Conservation (phyloP, 2,329 filamentous ascomycete species). For the Penicillium polonicum region DNA sequence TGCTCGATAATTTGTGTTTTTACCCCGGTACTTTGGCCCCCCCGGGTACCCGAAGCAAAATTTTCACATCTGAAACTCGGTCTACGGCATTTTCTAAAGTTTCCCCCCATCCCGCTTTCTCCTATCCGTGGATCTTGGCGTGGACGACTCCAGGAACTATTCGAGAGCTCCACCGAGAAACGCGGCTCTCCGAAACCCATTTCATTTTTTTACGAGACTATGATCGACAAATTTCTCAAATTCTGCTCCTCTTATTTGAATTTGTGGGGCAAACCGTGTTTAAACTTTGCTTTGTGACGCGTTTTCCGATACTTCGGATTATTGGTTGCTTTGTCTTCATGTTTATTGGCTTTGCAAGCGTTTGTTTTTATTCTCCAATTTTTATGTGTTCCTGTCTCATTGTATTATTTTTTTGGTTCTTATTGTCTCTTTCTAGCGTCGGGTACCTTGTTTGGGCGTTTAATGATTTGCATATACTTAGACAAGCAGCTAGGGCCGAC, state of each 20-base stretch:
- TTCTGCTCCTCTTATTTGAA: background rate
- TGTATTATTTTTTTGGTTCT: background rate
- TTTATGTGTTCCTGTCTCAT: background rate
- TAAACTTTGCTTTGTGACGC: slow-evolving; percentile 5
- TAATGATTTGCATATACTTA: background rate
- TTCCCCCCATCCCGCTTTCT: slow-evolving; percentile 2
- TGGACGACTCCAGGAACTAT: slow-evolving; percentile 13
- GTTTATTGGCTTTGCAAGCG: background rate
- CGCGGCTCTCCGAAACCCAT: slow-evolving; percentile 3
- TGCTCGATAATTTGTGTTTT: slow-evolving; percentile 2
- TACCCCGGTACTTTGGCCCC: background rate
- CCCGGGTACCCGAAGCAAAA: background rate
- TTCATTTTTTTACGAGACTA: slow-evolving; percentile 13
- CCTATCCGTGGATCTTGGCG: slow-evolving; percentile 4
- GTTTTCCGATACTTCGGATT: background rate
- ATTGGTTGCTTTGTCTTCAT: background rate
- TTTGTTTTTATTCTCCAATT: background rate
- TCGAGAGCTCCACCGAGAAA: background rate
- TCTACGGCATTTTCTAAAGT: background rate
- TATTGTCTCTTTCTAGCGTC: slow-evolving; percentile 1
- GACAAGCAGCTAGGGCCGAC: too few relatives aligned
- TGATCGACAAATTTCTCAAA: slow-evolving; percentile 17
- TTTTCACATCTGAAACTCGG: slow-evolving; percentile 1
- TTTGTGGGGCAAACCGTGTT: slow-evolving; percentile 2
- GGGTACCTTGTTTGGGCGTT: slow-evolving; percentile 14